These are phyloP conservation scores for Xylariaceae sp. DNA, from an alignment of 2,329 filamentous ascomycete species.

Conservation along the genomic window DNA sequence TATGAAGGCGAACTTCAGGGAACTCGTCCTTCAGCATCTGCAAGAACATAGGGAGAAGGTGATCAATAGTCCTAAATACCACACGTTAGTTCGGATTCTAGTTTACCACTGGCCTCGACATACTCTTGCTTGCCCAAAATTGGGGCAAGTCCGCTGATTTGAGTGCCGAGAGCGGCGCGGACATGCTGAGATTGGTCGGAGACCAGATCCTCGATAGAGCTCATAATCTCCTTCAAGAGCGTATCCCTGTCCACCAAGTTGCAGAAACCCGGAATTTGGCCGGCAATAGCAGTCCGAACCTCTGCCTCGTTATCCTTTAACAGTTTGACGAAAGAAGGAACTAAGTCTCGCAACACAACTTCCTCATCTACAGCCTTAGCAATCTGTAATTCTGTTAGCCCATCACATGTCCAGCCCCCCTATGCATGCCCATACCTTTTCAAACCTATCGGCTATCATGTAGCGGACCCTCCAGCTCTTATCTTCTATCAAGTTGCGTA, in stretches of 20 bases:
- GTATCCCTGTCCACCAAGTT: slow-evolving; percentile 83
- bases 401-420: background rate
- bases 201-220: slow-evolving; percentile 92
- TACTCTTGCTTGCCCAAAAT: slow-evolving; percentile 98
- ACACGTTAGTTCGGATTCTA: slow-evolving; percentile 29
- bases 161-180: slow-evolving; percentile 89
- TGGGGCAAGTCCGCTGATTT: slow-evolving; percentile 94
- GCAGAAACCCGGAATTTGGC: slow-evolving; percentile 98
- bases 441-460: slow-evolving; percentile 98
- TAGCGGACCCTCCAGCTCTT: slow-evolving; percentile 99
- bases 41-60: slow-evolving; percentile 97
- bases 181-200: slow-evolving; percentile 97
- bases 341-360: slow-evolving; percentile 89
- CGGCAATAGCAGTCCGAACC: slow-evolving; percentile 94
- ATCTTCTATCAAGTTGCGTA: slow-evolving; percentile 94
- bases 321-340: slow-evolving; percentile 95
- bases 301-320: slow-evolving; percentile 98
- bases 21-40: slow-evolving; percentile 99
- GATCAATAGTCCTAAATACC: slow-evolving; percentile 79
- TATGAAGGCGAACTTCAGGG: slow-evolving; percentile 95
- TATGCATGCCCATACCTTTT: slow-evolving; percentile 73
- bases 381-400: slow-evolving; percentile 63
- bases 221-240: slow-evolving; percentile 95
- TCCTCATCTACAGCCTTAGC: slow-evolving; percentile 98
- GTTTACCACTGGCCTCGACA: slow-evolving; percentile 39